Evolutionary conservation across 2,329 filamentous ascomycete genomes (phyloP), one percentile per base, ranked within the genome.

Genomic region (Myriosclerotinia duriaeana): DNA sequence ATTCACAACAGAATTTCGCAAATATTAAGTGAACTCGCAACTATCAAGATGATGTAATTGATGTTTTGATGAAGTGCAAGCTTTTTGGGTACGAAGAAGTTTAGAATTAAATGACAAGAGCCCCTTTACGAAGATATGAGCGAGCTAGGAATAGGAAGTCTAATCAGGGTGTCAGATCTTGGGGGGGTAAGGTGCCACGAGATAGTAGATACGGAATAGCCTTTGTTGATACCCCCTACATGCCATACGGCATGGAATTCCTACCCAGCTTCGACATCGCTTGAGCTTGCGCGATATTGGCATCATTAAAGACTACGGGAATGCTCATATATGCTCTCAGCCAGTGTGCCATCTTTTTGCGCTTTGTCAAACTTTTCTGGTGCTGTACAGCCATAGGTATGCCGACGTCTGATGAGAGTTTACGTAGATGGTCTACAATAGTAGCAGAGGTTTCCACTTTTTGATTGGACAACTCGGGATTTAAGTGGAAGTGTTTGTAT

Each of bases 331-430:
- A 34, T 78, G 34, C 66, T 64, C 60, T 84, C 81, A 59, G 80
- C 74, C 56, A 79, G 70, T 44, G 71, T 78, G 0, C 81, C 82
- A 54, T 81, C 79, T 65, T 74, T 77, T 73, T 80, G 78, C 14
- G 78, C 78, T 67, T 78, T 74, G 65, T 84, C 82, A 40, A 80
- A 79, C 0, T 84, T 84, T 0, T 86, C 86, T 69, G 85, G 80
- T 12, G 20, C 30, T 1, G 61, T 55, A 70, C 83, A 77, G 77
- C 84, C 87, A 71, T 86, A 88, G 55, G 78, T 22, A 87, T 78
- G 9, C 81, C 73, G 69, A 82, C 81, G 69, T 79, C 55, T 20
- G 15, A 3, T 5, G 53, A 58, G 1, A 67, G 9, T 6, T 44
- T 20, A 1, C 30, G 22, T 5, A 67, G 20, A 38, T 56, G 48